Base-by-base conservation (phyloP, 345 rosid genomes). In the Euphorbia lathyris region DNA sequence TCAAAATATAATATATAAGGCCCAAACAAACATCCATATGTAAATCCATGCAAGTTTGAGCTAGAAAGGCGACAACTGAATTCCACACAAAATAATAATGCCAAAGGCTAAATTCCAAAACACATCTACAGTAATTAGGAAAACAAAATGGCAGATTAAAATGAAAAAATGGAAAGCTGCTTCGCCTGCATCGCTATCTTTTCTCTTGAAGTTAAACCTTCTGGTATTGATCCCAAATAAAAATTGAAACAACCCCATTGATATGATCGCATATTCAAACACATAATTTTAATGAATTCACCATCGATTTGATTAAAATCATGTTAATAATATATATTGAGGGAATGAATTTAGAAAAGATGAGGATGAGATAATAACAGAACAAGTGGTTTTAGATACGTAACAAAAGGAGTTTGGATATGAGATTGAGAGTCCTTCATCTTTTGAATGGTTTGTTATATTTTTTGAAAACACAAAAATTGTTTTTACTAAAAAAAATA, bases 141-240 rank as follows among this genome's bases (percentile, higher is more conserved):
- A 52, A 38, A 51, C 2, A 17, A 12, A 34, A 10, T n/a, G 13
- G 32, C 19, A 26, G 32, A 50, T 29, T 6, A 25, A 25, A 25
- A 16, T 45, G 51, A 10, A 14, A 1, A 45, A 45, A 4, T 4
- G 5, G 32, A 10, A 68, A 92, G 97, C 98, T 86, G 97, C 78
- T 77, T 94, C 98, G 57, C 93, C 97, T 58, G 98, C 96, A 76
- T 90, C 97, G 75, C 97, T 94, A 68, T 95, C 96, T 82, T 92
- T 95, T 77, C 99, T 77, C 82, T 92, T 95, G 79, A 90, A 80
- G 23, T 22, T 55, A 77, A 87, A 82, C 74, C 76, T 88, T 67
- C 78, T 85, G 48, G 74, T 85, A 60, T 85, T 56, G 76, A 74
- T 80, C 27, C 72, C 81, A 69, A 84, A 73, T 71, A 85, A 48